phyloP scores from a whole-genome alignment of 805 yeast genomes.

The Suhomyces sp. region DNA sequence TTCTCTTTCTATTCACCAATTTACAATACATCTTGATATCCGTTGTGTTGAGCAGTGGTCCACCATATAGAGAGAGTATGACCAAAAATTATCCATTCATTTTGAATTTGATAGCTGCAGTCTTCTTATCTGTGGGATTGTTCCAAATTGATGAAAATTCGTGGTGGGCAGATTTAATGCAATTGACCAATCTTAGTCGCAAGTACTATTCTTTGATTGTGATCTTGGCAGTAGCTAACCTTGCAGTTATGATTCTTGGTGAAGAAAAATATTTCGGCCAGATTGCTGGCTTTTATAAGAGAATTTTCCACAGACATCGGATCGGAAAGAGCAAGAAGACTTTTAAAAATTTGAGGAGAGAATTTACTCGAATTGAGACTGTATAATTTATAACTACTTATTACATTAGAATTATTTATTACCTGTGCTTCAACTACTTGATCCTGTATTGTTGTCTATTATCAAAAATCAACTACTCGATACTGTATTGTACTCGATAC shows the following conservation, averaged over 20 bases:
- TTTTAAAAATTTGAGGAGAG: conserved; percentile 22
- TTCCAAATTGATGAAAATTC: conserved; percentile 56
- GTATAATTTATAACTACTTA: conserved; percentile 10
- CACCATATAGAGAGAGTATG: conserved; percentile 86
- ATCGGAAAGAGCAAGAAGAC: conserved; percentile 34
- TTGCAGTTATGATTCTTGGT: conserved; percentile 45
- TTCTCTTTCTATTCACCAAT: conserved; percentile 74
- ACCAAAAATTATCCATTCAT: conserved; percentile 69
- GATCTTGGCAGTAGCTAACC: conserved; percentile 48
- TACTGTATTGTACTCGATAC: too few relatives aligned
- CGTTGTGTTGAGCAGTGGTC: conserved; percentile 82
- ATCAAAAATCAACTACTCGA: too few relatives aligned
- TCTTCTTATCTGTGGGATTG: conserved; percentile 49
- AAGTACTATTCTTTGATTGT: conserved; percentile 54
- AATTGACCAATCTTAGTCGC: conserved; percentile 60
- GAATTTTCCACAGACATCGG: conserved; percentile 23
- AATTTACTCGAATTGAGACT: conserved; percentile 8
- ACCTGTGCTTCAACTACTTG: too few relatives aligned
- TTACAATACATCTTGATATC: conserved; percentile 89
- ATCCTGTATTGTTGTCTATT: too few relatives aligned
- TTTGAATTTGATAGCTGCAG: conserved; percentile 52
- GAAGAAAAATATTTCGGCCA: conserved; percentile 43
- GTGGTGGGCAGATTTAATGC: conserved; percentile 67
- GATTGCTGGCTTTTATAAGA: conserved; percentile 41
- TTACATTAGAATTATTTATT: too few relatives aligned